Base-by-base conservation (phyloP, 169 alveolate genomes). In the Plasmodium inui region DNA sequence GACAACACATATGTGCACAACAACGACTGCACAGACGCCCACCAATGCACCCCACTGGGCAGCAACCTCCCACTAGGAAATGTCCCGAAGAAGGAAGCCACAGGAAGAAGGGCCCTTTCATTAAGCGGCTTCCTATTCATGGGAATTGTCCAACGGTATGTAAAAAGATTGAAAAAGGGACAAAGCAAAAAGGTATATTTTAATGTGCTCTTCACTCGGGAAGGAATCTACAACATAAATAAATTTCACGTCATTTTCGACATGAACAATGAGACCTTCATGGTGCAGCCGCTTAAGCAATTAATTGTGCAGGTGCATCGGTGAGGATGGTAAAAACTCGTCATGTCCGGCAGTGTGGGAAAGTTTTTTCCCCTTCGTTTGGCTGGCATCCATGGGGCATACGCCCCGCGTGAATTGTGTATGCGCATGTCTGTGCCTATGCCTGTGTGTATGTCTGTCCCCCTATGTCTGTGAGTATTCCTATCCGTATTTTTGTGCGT, bases 191-290 rank as follows among this genome's bases (percentile, higher is more conserved):
- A 86, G 44, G 4, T 86, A 86, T 76, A 74, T 76, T 86, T 86
- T 86, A 86, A 86, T 55, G 41, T 86, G 1, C 84, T 86, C 26
- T 86, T 86, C 44, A 86, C 85, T 8, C 37, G 81, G 70, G 86
- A 86, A 70, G 93, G 93, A 28, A 39, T 86, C 67, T 86, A 86
- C 71, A 86, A 86, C 71, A 86, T 86, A 74, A 86, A 86, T 76
- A 86, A 76, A 86, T 86, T 86, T 41, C 86, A 74, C 32, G 57
- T 86, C 19, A 57, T 74, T 37, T 86, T 86, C 70, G 44, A 86
- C 30, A 8, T 73, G 34, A 32, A 86, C 28, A 41, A 78, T 53
- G 41, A 86, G 80, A 22, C 61, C 19, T 86, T 86, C 28, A 74
- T 86, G n/a, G 79, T 86, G 28, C 76, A 86, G 46, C 93, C 93